Base-by-base conservation (phyloP, 768 basidiomycete species). In the Suillus placidus region DNA sequence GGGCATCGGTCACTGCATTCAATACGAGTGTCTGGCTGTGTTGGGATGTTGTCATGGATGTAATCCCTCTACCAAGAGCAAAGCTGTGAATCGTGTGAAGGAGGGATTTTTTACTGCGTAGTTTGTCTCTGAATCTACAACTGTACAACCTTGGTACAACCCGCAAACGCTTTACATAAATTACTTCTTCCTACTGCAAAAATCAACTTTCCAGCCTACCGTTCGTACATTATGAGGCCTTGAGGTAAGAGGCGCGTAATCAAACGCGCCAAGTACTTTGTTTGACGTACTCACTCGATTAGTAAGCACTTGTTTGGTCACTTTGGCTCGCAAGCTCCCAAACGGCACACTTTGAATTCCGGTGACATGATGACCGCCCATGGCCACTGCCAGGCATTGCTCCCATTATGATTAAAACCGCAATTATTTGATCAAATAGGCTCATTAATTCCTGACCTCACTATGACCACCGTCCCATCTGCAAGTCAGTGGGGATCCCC, bases 1-100 rank as follows among this genome's bases (percentile, higher is more conserved):
- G 0, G 69, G 69, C 0, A 67, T 68, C 4, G 64, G 65, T 3
- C 74, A 72, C 52, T 75, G 68, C 64, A 70, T 77, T 26, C 73
- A 71, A 35, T 64, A 30, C 32, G 75, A 75, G 30, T 64, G 67
- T 35, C 73, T 69, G 0, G 68, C 73, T 9, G n/a, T n/a, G n/a
- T n/a, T n/a, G n/a, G n/a, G n/a, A n/a, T n/a, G 58, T 56, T 23
- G 65, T 74, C 0, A 68, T 73, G 4, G 47, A 68, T 18, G 67
- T 64, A 57, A 38, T 57, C 9, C 37, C 56, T 8, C 37, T 26
- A 23, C 37, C 23, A 26, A 57, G 56, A 38, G 23, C 56, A 23
- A 26, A 38, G 1, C 2, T 57, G 16, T 38, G 35, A 37, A 34
- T 12, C 12, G 20, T 55, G 20, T 20, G 34, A n/a, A n/a, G 34